Evolutionary conservation across 495 filamentous ascomycete genomes (phyloP).

Genomic region (Penicillium bialowiezense): DNA sequence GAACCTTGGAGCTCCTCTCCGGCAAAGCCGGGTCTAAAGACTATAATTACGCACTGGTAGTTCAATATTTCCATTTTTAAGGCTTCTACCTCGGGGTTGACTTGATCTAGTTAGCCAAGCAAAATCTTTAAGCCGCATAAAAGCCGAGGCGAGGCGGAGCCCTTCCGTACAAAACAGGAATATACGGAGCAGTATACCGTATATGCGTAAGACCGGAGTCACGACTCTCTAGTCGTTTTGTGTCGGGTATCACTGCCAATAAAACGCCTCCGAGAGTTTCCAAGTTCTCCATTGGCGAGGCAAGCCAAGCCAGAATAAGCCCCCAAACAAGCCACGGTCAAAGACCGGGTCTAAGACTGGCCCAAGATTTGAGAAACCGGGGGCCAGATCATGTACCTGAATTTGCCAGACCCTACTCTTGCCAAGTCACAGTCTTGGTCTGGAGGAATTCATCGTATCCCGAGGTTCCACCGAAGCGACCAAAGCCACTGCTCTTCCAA

Average conservation of each 20-base stretch:
- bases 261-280: not conserved
- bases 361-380: not conserved
- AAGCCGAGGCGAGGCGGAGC: not conserved
- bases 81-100: not conserved
- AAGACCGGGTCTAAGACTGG: not conserved
- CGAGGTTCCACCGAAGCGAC: constrained; percentile 56
- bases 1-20: too few species aligned
- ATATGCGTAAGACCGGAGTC: not conserved
- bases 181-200: not conserved
- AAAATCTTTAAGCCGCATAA: not conserved
- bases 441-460: constrained; percentile 75
- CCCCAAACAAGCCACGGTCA: not conserved
- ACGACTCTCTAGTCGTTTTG: not conserved
- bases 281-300: not conserved
- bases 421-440: constrained; percentile 80
- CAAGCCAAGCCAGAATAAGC: not conserved
- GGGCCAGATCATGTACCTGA: too few species aligned
- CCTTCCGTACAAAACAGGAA: not conserved
- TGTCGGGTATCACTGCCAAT: not conserved
- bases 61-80: not conserved
- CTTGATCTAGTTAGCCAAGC: not conserved
- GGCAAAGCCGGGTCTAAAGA: too few species aligned
- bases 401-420: constrained; percentile 27
- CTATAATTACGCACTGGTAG: not conserved
- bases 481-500: constrained; percentile 80